Percentiles rank a stretch among this genome's conserved stretches.
These are phyloP conservation scores for Talaromyces marneffei DNA, from an alignment of 2,329 filamentous ascomycete species.

Conservation along the genomic window DNA sequence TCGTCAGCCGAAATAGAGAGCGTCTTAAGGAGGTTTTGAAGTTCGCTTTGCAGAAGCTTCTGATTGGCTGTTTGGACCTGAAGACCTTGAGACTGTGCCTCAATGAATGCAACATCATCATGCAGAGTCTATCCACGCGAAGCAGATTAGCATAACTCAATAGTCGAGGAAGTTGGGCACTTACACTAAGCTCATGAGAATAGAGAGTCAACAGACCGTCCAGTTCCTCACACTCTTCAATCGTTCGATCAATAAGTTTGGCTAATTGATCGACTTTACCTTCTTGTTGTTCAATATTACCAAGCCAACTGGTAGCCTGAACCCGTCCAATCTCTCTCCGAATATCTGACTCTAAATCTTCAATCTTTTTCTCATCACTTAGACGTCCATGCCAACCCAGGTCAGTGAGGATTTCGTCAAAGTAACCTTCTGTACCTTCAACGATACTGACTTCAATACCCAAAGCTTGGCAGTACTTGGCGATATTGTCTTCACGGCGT, in stretches of 20 bases:
- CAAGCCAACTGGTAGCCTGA: constrained; percentile 88
- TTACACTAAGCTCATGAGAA: constrained; percentile 83
- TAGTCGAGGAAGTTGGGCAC: constrained; percentile 26
- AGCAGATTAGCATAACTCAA: constrained; percentile 14
- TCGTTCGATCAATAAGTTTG: constrained; percentile 77
- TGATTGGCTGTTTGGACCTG: constrained; percentile 97
- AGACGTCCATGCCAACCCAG: constrained; percentile 82
- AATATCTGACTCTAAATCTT: constrained; percentile 74
- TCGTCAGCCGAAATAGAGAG: constrained; percentile 77
- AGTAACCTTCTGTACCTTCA: constrained; percentile 69
- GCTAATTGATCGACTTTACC: constrained; percentile 84
- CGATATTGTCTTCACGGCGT: constrained; percentile 65
- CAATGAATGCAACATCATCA: constrained; percentile 94
- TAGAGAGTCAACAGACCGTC: constrained; percentile 93
- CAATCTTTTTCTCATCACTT: constrained; percentile 67
- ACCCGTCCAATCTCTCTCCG: constrained; percentile 83
- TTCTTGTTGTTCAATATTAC: constrained; percentile 76
- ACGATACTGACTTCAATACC: constrained; percentile 73
- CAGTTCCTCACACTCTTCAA: constrained; percentile 90
- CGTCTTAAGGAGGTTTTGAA: constrained; percentile 81
- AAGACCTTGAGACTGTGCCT: constrained; percentile 91
- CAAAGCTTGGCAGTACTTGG: constrained; percentile 69
- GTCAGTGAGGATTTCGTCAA: constrained; percentile 75
- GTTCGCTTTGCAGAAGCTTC: constrained; percentile 82
- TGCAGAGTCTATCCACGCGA: constrained; percentile 65